Conservation (phyloP, 2,329 filamentous ascomycete genomes). For the Pestalotiopsis sp. region DNA sequence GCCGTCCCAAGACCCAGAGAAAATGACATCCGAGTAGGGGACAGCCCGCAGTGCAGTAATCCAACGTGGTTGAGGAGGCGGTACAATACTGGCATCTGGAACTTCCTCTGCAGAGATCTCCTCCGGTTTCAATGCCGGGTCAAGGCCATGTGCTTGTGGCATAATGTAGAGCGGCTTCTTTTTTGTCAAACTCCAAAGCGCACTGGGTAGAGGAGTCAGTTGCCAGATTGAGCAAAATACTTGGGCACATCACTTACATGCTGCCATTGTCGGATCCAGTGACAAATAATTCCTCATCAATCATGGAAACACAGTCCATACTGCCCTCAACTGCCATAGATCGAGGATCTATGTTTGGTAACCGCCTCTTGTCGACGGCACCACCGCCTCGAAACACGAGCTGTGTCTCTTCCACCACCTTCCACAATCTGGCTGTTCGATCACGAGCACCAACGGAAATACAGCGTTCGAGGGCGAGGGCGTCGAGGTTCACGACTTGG, state of each 20-base stretch:
- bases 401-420: conserved; percentile 93
- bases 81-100: conserved; percentile 60
- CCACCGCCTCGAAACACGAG: conserved; percentile 85
- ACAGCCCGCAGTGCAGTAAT: conserved; percentile 87
- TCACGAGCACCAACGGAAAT: conserved; percentile 89
- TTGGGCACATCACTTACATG: conserved; percentile 39
- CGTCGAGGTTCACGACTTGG: conserved; percentile 80
- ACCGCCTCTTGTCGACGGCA: conserved; percentile 52
- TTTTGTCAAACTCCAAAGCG: conserved; percentile 74
- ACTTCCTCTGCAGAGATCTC: conserved; percentile 73
- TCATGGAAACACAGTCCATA: conserved; percentile 88
- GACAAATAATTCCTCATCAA: conserved; percentile 86
- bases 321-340: conserved; percentile 73
- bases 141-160: conserved; percentile 81
- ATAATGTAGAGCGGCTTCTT: conserved; percentile 90
- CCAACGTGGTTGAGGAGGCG: conserved; percentile 74
- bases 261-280: conserved; percentile 92
- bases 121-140: conserved; percentile 67
- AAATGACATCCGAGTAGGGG: conserved; percentile 85
- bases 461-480: conserved; percentile 83
- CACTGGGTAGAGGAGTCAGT: neutral
- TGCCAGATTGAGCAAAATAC: conserved; percentile 56
- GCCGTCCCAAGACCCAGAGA: conserved; percentile 95
- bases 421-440: conserved; percentile 91
- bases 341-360: conserved; percentile 44